phyloP scores from a whole-genome alignment of 2,329 filamentous ascomycete species.

The Metarhizium sp. region DNA sequence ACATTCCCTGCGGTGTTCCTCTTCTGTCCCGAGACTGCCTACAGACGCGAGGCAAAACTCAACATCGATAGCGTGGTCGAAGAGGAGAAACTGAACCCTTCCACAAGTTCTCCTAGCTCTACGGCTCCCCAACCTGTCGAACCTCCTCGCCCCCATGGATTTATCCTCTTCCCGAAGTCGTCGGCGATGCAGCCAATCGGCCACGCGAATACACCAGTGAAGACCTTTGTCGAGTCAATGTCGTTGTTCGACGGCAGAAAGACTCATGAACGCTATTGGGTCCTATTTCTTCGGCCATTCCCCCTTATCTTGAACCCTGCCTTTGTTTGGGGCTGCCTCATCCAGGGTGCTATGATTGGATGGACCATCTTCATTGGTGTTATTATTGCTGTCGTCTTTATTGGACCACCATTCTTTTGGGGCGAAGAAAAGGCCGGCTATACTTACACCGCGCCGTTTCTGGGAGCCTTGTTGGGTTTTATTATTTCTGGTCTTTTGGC shows the following conservation, averaged over 20 bases:
- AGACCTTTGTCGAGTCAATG: slow-evolving; percentile 52
- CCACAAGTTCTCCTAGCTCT: neutral
- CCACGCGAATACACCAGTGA: slow-evolving; percentile 32
- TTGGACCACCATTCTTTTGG: slow-evolving; percentile 75
- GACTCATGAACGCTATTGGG: slow-evolving; percentile 63
- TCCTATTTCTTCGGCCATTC: slow-evolving; percentile 61
- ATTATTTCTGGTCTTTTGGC: slow-evolving; percentile 62
- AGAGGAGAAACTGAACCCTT: slow-evolving; percentile 12
- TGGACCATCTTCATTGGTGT: slow-evolving; percentile 93
- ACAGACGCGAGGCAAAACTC: slow-evolving; percentile 52
- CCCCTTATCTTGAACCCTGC: slow-evolving; percentile 77
- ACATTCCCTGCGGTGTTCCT: slow-evolving; percentile 65
- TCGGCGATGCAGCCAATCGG: slow-evolving; percentile 25
- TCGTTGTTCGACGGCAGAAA: slow-evolving; percentile 74
- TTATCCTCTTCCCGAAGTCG: slow-evolving; percentile 23
- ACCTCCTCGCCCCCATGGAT: slow-evolving; percentile 11
- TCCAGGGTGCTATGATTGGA: slow-evolving; percentile 84
- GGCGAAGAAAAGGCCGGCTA: slow-evolving; percentile 75
- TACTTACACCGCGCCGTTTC: slow-evolving; percentile 75
- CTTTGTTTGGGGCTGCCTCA: slow-evolving; percentile 69
- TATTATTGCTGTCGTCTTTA: slow-evolving; percentile 71
- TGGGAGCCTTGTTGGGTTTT: slow-evolving; percentile 75
- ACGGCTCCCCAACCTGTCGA: slow-evolving; percentile 1
- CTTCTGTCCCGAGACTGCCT: slow-evolving; percentile 80
- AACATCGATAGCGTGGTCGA: slow-evolving; percentile 42